Evolutionary conservation across 140 eudicot genomes (phyloP).

Genomic region (Bidens hawaiensis): DNA sequence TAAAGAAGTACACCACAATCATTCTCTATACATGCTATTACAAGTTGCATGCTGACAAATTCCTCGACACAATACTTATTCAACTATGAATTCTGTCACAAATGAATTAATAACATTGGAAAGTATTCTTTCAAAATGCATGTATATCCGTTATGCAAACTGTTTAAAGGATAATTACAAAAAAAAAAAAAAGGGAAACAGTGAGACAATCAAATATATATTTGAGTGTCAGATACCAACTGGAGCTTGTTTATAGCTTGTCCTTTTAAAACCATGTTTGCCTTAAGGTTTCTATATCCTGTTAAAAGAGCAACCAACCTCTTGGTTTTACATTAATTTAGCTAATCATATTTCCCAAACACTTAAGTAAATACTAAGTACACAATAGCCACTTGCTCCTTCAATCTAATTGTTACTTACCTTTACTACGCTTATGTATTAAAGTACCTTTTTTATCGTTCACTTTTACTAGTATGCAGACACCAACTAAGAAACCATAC

Average conservation of each 20-base stretch:
- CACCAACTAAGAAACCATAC: slow-evolving; percentile 6
- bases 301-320: neutral
- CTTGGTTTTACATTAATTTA: neutral
- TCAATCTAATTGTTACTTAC: no score
- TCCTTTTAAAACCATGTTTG: slow-evolving; percentile 1
- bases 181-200: neutral
- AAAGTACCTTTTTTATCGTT: neutral
- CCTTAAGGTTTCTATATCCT: slow-evolving; percentile 3
- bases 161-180: neutral
- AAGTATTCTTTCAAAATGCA: neutral
- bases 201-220: no score
- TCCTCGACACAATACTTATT: neutral
- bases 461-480: neutral
- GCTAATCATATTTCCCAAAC: neutral
- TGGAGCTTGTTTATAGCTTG: no score
- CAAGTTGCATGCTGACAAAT: slow-evolving; percentile 3
- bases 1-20: neutral
- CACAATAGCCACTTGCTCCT: neutral
- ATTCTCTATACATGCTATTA: neutral
- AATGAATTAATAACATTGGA: neutral
- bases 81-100: neutral
- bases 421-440: no score
- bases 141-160: neutral
- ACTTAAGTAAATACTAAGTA: neutral
- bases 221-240: no score